Evolutionary conservation across 2,329 filamentous ascomycete genomes (phyloP), one percentile per base, ranked within the genome.

Genomic region (Paecilomyces variotii): DNA sequence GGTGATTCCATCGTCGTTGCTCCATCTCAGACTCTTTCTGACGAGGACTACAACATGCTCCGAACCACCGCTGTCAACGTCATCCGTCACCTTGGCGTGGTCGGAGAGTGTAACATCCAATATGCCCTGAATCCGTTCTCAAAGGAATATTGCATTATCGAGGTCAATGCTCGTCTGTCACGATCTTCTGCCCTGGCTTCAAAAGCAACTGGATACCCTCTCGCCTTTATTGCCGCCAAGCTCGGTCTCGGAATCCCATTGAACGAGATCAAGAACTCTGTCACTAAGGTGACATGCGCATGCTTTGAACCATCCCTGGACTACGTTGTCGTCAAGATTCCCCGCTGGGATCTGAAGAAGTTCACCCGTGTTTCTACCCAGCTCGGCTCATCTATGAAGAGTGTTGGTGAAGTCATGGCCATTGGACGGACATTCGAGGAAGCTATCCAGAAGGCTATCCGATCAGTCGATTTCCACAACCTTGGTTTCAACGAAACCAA

Each of bases 21-120:
- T 7, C 94, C 94, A 49, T 97, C 93, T 2, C 94, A 97, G 76
- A 99, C 94, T 0, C 81, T 99, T 24, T 96, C 91, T 2, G 93
- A 99, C 61, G 91, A 97, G 73, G 94, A 99, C 76, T 99, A 97
- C 81, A 96, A 97, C 78, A 97, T 97, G 94, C 84, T 99, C 32
- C 88, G 94, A 65, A 97, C 93, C 5, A 97, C 94, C 3, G 94
- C 94, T 49, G 90, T 97, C 70, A 96, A 97, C 69, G 92, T 97
- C 70, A 96, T 99, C 70, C 88, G 94, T 59, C 94, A 99, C 74
- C 85, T 99, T 26, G 94, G 94, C 55, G 94, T 99, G 59, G 92
- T 99, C 54, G 94, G 94, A 74, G 94, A 99, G 78, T 99, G 94
- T 79, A 99, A 99, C 77, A 97, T 99, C 62, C 94, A 99, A 75